Percentiles rank a stretch among this genome's conserved stretches.
Evolutionary conservation across 2,329 filamentous ascomycete species (phyloP).

Genomic region (Sporothrix brasiliensis): DNA sequence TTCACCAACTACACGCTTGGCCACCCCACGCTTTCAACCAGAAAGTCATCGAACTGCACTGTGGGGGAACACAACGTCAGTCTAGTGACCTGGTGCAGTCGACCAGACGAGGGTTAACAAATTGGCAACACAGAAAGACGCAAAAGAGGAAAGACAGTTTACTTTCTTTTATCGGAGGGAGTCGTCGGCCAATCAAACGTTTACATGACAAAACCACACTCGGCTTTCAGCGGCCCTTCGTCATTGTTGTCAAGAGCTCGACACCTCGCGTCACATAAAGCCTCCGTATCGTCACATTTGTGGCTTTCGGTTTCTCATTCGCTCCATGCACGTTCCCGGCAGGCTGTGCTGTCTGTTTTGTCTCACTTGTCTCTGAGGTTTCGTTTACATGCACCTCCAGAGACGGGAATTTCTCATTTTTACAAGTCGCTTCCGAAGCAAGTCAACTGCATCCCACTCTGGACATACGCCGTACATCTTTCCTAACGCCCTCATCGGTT

Average conservation of each 20-base stretch:
- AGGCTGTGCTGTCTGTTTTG: background rate
- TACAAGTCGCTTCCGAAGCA: background rate
- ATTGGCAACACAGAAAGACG: too few species aligned
- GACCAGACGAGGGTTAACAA: background rate
- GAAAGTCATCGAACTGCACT: background rate
- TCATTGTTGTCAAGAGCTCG: background rate
- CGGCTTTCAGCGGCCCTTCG: background rate
- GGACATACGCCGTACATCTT: too few species aligned
- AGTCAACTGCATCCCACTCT: too few species aligned
- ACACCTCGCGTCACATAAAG: background rate
- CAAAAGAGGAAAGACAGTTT: background rate
- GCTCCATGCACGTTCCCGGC: constrained; percentile 7
- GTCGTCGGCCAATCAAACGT: background rate
- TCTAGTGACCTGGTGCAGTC: background rate
- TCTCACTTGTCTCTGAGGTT: background rate
- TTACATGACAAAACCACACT: background rate
- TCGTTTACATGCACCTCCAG: background rate
- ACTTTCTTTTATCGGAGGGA: background rate
- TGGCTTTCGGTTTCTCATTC: constrained; percentile 1
- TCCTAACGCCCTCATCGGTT: too few species aligned
- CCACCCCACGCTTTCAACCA: background rate
- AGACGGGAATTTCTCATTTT: background rate
- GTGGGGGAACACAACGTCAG: background rate
- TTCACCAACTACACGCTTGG: background rate
- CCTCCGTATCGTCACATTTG: background rate